phyloP scores from a whole-genome alignment of 352 stramenopile genomes.

The Phytopythium oedochilum region DNA sequence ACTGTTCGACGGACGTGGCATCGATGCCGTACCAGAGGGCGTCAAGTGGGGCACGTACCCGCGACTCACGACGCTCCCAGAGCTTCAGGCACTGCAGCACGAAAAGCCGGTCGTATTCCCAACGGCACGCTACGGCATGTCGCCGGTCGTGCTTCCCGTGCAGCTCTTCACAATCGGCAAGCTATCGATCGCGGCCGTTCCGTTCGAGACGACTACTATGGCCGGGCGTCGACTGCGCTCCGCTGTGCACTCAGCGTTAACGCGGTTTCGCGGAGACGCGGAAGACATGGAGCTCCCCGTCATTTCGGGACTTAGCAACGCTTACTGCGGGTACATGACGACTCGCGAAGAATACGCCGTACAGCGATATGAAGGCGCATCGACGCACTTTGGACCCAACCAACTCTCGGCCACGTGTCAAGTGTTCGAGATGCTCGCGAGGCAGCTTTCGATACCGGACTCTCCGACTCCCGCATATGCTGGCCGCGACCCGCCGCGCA shows the following conservation, averaged over 20 bases:
- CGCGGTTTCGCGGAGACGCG: constrained; percentile 6
- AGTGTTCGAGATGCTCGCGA: constrained; percentile 67
- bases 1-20: constrained; percentile 66
- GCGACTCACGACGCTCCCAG: constrained; percentile 65
- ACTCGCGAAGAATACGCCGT: constrained; percentile 84
- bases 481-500: constrained; percentile 30
- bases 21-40: constrained; percentile 53
- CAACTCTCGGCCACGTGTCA: constrained; percentile 76
- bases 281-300: constrained; percentile 25
- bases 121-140: constrained; percentile 68
- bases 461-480: neutral
- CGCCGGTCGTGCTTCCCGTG: constrained; percentile 61
- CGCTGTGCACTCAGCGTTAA: constrained; percentile 26
- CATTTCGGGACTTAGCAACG: constrained; percentile 74
- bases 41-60: constrained; percentile 67
- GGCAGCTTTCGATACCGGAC: constrained; percentile 6
- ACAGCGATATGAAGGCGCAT: constrained; percentile 88
- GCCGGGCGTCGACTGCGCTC: constrained; percentile 58
- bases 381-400: constrained; percentile 85
- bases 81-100: constrained; percentile 68
- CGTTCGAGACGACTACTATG: constrained; percentile 87
- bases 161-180: constrained; percentile 62
- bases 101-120: constrained; percentile 81
- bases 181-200: constrained; percentile 62
- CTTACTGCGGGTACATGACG: constrained; percentile 83